phyloP scores from a whole-genome alignment of 768 basidiomycete genomes.

The Krasilnikovozyma curviuscula region DNA sequence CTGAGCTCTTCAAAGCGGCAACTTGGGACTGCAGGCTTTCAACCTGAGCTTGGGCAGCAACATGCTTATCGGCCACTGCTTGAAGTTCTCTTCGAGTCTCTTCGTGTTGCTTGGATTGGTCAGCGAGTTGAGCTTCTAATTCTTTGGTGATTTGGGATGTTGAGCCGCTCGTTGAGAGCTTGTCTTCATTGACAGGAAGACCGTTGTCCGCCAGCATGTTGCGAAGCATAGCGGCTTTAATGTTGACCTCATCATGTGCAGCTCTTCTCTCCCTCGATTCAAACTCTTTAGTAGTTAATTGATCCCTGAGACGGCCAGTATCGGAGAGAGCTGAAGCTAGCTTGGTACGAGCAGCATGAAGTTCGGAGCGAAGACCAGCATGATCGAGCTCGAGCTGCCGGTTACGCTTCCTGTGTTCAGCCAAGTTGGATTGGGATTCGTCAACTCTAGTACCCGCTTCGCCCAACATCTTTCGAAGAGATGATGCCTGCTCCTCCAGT shows the following conservation, averaged over 20 bases:
- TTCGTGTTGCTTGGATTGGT: conserved; percentile 52
- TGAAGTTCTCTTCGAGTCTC: conserved; percentile 56
- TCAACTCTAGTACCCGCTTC: conserved; percentile 55
- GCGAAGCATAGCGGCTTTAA: conserved; percentile 60
- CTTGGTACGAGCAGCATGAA: conserved; percentile 34
- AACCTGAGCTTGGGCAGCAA: conserved; percentile 49
- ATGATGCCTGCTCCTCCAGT: conserved; percentile 54
- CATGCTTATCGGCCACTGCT: conserved; percentile 42
- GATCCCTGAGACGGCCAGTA: conserved; percentile 47
- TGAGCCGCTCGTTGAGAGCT: conserved; percentile 27
- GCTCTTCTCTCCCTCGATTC: conserved; percentile 44
- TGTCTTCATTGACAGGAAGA: conserved; percentile 54
- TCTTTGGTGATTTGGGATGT: conserved; percentile 36
- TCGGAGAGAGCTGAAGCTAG: conserved; percentile 50
- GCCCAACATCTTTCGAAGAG: conserved; percentile 58
- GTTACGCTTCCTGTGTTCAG: conserved; percentile 45
- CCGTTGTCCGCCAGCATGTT: conserved; percentile 78
- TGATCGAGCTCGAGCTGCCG: conserved; percentile 48
- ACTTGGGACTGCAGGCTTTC: conserved; percentile 39
- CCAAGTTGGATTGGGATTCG: conserved; percentile 43
- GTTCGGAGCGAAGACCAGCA: conserved; percentile 47
- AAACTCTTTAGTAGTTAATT: conserved; percentile 45
- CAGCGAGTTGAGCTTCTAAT: conserved; percentile 56
- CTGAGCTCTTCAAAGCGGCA: conserved; percentile 40
- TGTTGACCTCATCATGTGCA: conserved; percentile 45